Evolutionary conservation across 257 asterid genomes (phyloP), one percentile per base, ranked within the genome.

Genomic region (Cordia subcordata): DNA sequence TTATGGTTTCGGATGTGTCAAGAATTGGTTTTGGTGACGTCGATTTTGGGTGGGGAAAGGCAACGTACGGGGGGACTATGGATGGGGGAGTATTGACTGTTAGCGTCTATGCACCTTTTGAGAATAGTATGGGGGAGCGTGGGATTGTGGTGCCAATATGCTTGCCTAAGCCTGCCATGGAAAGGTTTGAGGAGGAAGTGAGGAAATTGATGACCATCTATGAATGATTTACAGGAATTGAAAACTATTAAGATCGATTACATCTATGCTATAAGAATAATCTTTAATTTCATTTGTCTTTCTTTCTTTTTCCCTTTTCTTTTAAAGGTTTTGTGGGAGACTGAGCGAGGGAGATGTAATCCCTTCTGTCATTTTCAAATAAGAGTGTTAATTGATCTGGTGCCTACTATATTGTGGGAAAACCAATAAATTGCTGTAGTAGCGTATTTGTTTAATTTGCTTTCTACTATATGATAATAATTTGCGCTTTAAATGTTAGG

Each of bases 41-140:
- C 9, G 50, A 62, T 50, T 62, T 49, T 49, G 66, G 66, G 14
- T 62, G 58, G 66, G 66, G 66, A 19, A 62, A 62, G n/a, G 50
- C 66, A 18, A 21, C 50, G 8, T 27, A 62, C 9, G 58, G 58
- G 13, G 66, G 66, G 18, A 33, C 49, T 15, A 49, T 51, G 65
- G 65, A 60, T 0, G 65, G 65, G n/a, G 55, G 55, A 9, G 0
- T 17, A 4, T 32, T 10, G 27, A 19, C 11, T 22, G 14, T 14
- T 10, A 5, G 0, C 1, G 23, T 14, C 16, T 45, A 46, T 46
- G 11, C 55, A 8, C 12, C 4, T 3, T 35, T 0, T 19, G 45
- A 10, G 12, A 50, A 55, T 9, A 5, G 18, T 10, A 1, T 15
- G 8, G 53, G 65, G 12, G 57, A 62, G 12, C 54, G 14, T 42